Conservation (phyloP, 106 monocot species). For the Amphibolis antarctica region DNA sequence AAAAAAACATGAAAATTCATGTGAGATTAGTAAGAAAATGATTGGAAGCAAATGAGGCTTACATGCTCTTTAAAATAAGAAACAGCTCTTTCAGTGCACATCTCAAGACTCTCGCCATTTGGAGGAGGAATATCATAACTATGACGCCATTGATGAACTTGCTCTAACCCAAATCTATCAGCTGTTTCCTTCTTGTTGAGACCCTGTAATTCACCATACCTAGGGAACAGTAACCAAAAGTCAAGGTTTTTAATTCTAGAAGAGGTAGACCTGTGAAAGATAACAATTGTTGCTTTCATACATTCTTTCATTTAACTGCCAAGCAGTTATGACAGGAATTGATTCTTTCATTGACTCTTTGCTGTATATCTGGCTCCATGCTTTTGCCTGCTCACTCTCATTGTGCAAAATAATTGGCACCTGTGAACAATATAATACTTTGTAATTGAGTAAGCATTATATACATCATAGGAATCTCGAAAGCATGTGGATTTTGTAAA, state of each 20-base stretch:
- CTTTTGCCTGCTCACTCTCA: constrained; percentile 55
- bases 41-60: constrained; percentile 13
- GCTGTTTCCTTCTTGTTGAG: constrained; percentile 99
- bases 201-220: constrained; percentile 96
- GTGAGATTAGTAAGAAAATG: background rate
- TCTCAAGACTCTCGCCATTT: constrained; percentile 87
- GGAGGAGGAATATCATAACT: constrained; percentile 97
- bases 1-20: background rate
- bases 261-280: background rate
- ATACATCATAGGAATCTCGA: background rate
- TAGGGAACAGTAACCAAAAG: constrained; percentile 8
- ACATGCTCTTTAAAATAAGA: constrained; percentile 86
- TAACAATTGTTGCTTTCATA: constrained; percentile 11
- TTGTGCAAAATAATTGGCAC: constrained; percentile 77
- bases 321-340: constrained; percentile 83
- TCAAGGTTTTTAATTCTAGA: background rate
- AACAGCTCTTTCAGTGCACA: constrained; percentile 95
- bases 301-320: constrained; percentile 99
- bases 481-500: background rate
- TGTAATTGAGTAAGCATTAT: background rate
- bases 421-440: constrained; percentile 15
- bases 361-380: constrained; percentile 66
- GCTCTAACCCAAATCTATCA: constrained; percentile 69
- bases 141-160: constrained; percentile 89
- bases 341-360: constrained; percentile 73